phyloP scores from a whole-genome alignment of 495 filamentous ascomycete genomes.

The Wilcoxina mikolae region DNA sequence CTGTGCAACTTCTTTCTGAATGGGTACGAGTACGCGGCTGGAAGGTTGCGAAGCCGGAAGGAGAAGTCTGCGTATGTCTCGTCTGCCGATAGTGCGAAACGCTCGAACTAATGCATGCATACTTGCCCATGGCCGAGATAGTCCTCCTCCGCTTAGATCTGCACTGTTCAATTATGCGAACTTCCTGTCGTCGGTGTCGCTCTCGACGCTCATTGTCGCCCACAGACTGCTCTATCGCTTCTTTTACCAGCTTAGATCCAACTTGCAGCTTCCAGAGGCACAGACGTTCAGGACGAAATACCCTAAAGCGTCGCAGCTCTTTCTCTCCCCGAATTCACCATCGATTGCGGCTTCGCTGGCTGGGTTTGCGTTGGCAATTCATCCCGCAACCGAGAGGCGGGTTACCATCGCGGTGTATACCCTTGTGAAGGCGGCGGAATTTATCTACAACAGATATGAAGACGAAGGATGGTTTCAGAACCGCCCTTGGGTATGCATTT shows the following conservation, averaged over 20 bases:
- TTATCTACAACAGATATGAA: slow-evolving; percentile 69
- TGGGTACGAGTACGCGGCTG: slow-evolving; percentile 13
- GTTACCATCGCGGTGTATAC: slow-evolving; percentile 66
- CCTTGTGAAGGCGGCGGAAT: slow-evolving; percentile 66
- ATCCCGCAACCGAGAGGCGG: slow-evolving; percentile 61
- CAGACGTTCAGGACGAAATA: slow-evolving; percentile 67
- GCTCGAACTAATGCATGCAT: slow-evolving; percentile 7
- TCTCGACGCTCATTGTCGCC: slow-evolving; percentile 70
- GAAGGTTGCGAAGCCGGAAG: slow-evolving; percentile 11
- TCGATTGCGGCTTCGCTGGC: slow-evolving; percentile 77
- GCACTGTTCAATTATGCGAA: slow-evolving; percentile 53
- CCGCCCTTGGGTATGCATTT: slow-evolving; percentile 30
- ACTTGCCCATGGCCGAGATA: too few species aligned
- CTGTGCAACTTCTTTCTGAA: slow-evolving; percentile 11
- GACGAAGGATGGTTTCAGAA: slow-evolving; percentile 64
- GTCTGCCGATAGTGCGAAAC: too few species aligned
- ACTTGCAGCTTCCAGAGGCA: slow-evolving; percentile 60
- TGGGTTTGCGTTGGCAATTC: slow-evolving; percentile 64
- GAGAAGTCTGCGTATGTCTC: slow-evolving; percentile 12
- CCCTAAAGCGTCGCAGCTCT: slow-evolving; percentile 51
- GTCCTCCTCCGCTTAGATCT: slow-evolving; percentile 32
- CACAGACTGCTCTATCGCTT: slow-evolving; percentile 86
- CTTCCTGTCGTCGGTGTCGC: slow-evolving; percentile 60
- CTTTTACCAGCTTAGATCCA: slow-evolving; percentile 60
- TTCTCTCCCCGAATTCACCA: slow-evolving; percentile 72